phyloP scores from a whole-genome alignment of 2,329 filamentous ascomycete species.

The Aureobasidium sp. region DNA sequence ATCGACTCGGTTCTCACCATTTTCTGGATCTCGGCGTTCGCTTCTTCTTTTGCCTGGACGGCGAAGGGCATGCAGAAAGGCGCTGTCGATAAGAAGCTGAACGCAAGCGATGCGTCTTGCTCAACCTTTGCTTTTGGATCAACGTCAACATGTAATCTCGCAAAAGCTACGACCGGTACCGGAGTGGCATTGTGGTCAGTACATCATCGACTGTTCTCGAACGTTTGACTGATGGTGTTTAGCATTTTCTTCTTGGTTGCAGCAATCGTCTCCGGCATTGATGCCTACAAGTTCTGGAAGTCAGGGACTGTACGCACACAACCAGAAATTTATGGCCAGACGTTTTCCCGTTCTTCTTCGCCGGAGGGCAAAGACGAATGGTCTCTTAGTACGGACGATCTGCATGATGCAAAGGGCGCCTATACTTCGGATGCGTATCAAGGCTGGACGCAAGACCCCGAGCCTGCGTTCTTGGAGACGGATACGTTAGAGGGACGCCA shows the following conservation, averaged over 20 bases:
- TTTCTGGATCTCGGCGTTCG: slow-evolving; percentile 7
- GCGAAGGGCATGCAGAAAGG: background rate
- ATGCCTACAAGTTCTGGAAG: background rate
- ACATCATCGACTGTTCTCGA: background rate
- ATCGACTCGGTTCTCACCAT: background rate
- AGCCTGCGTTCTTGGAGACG: background rate
- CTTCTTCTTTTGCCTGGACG: background rate
- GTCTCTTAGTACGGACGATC: slow-evolving; percentile 2
- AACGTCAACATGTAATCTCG: background rate
- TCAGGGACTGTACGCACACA: background rate
- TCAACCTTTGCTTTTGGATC: background rate
- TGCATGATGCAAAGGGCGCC: background rate
- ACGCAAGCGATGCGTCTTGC: background rate
- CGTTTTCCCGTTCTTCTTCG: slow-evolving; percentile 1
- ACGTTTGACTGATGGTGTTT: background rate
- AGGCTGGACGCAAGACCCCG: background rate
- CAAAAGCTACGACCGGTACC: background rate
- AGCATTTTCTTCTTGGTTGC: slow-evolving; percentile 6
- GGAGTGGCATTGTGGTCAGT: slow-evolving; percentile 4
- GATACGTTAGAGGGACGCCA: slow-evolving; percentile 4
- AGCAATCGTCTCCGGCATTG: background rate
- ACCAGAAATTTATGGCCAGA: slow-evolving; percentile 5
- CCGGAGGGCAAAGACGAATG: slow-evolving; percentile 1
- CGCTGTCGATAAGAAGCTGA: background rate
- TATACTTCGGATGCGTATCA: slow-evolving; percentile 1